These are phyloP conservation scores for Rhynchosporium agropyri DNA, from an alignment of 2,329 filamentous ascomycete genomes.

Conservation along the genomic window DNA sequence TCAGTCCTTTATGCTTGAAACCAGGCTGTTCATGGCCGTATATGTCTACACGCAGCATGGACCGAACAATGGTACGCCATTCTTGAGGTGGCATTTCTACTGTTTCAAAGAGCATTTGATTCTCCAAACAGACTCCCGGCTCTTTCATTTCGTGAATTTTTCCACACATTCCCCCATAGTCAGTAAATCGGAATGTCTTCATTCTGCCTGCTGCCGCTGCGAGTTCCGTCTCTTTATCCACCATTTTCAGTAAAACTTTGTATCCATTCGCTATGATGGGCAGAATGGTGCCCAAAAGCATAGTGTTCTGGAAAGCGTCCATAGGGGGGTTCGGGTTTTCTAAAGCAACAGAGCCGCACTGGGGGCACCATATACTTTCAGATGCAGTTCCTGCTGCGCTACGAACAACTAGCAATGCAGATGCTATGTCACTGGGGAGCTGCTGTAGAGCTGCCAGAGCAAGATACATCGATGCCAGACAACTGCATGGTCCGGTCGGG, in stretches of 20 bases:
- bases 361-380: constrained; percentile 53
- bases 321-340: constrained; percentile 48
- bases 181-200: constrained; percentile 36
- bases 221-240: constrained; percentile 53
- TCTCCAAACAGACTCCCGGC: constrained; percentile 29
- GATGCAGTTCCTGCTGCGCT: constrained; percentile 43
- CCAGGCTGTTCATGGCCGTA: constrained; percentile 50
- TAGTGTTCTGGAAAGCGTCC: constrained; percentile 58
- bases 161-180: constrained; percentile 39
- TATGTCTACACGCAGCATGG: constrained; percentile 58
- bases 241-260: constrained; percentile 54
- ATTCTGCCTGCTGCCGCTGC: constrained; percentile 49
- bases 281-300: constrained; percentile 60
- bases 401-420: constrained; percentile 36
- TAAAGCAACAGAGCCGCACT: constrained; percentile 50
- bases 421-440: constrained; percentile 37
- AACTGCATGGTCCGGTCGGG: constrained; percentile 31
- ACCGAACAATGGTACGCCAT: constrained; percentile 58
- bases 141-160: constrained; percentile 22
- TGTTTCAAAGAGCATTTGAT: constrained; percentile 45
- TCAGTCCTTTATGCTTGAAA: constrained; percentile 52
- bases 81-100: constrained; percentile 53
- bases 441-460: constrained; percentile 38
- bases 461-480: constrained; percentile 41
- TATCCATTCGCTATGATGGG: constrained; percentile 62